Evolutionary conservation across 768 basidiomycete species (phyloP).

Genomic region (Hirschioporus abietinus): DNA sequence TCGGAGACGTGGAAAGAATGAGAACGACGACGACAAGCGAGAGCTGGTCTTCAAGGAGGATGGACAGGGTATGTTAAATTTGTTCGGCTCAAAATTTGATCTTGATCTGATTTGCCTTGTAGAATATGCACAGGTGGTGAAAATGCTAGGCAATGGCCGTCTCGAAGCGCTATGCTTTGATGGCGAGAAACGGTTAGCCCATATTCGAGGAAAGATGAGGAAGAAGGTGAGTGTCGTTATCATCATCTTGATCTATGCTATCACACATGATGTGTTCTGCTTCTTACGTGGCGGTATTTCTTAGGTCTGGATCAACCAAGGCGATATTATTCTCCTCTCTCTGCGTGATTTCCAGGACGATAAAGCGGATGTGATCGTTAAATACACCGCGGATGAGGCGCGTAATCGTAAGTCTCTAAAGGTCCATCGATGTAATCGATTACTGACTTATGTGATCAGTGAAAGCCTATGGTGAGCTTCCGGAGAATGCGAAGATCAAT

Average conservation of each 20-base stretch:
- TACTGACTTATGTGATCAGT: slow-evolving; percentile 36
- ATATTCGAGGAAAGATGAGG: slow-evolving; percentile 98
- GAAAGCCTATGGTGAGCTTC: slow-evolving; percentile 97
- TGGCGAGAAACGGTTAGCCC: slow-evolving; percentile 94
- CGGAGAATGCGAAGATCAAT: slow-evolving; percentile 94
- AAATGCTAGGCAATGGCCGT: slow-evolving; percentile 98
- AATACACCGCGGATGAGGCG: slow-evolving; percentile 96
- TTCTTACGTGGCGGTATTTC: slow-evolving; percentile 6
- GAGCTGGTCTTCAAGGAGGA: slow-evolving; percentile 98
- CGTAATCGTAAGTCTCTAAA: slow-evolving; percentile 55
- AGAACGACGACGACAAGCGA: slow-evolving; percentile 98
- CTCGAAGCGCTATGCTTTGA: slow-evolving; percentile 97
- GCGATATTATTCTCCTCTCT: slow-evolving; percentile 92
- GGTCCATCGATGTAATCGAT: slow-evolving; percentile 2
- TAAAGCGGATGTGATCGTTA: slow-evolving; percentile 99
- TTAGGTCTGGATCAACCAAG: slow-evolving; percentile 99
- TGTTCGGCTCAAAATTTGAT: not conserved
- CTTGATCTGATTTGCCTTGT: not conserved
- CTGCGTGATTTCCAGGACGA: slow-evolving; percentile 98
- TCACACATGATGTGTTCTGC: not conserved
- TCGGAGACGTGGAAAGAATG: slow-evolving; percentile 98
- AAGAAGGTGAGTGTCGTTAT: slow-evolving; percentile 72
- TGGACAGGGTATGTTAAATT: slow-evolving; percentile 58
- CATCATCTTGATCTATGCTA: not conserved
- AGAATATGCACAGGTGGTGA: slow-evolving; percentile 96